These are phyloP conservation scores for Mortierella sp. DNA, from an alignment of 371 early-diverging fungal species.

Conservation along the genomic window DNA sequence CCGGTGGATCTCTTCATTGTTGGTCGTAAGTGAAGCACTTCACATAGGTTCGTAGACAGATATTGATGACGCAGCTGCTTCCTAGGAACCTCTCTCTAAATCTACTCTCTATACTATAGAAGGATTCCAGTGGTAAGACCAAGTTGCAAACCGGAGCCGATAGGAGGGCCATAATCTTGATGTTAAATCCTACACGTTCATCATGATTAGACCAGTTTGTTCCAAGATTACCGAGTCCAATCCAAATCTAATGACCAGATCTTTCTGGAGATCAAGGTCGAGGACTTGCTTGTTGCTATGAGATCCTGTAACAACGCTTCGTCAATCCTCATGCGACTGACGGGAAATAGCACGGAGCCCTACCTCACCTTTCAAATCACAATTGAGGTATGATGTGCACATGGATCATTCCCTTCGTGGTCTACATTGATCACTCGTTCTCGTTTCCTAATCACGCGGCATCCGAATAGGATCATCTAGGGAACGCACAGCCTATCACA, in stretches of 20 bases:
- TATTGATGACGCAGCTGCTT: neutral
- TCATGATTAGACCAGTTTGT: conserved; percentile 22
- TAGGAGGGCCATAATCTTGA: too few relatives aligned
- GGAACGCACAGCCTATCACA: conserved; percentile 26
- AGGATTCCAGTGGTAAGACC: conserved; percentile 19
- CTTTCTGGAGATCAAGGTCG: conserved; percentile 43
- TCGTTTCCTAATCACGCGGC: too few relatives aligned
- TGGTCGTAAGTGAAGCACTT: conserved; percentile 39
- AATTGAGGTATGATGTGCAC: conserved; percentile 14
- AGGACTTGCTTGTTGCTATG: conserved; percentile 37
- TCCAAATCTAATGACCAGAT: conserved; percentile 42
- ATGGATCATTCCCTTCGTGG: too few relatives aligned
- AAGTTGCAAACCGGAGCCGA: too few relatives aligned
- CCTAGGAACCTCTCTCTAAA: neutral
- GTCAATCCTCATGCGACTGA: conserved; percentile 34
- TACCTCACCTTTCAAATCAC: conserved; percentile 40
- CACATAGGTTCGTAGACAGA: too few relatives aligned
- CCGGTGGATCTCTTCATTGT: conserved; percentile 39
- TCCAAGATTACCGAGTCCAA: conserved; percentile 37
- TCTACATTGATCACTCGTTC: too few relatives aligned
- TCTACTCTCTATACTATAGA: neutral
- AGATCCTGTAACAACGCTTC: conserved; percentile 24
- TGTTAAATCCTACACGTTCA: too few relatives aligned
- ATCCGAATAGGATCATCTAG: conserved; percentile 31
- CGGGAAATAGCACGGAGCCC: conserved; percentile 31